Evolutionary conservation across 2,329 filamentous ascomycete species (phyloP).

Genomic region (Sordariomycetes sp.): DNA sequence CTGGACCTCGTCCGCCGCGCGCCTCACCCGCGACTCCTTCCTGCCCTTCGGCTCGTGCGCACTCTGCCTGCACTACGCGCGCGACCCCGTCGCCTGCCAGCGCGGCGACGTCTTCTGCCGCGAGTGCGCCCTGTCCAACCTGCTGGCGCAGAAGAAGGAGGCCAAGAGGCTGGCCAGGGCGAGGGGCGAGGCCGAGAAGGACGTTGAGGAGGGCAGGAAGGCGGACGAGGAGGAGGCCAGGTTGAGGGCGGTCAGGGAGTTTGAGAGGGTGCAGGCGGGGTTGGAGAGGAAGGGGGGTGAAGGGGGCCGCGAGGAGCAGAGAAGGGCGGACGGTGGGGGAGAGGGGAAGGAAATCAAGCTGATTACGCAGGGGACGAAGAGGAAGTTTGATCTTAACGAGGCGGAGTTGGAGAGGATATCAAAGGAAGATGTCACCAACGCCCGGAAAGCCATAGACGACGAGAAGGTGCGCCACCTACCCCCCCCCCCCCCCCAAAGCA

Average conservation of each 20-base stretch:
- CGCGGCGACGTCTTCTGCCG: slow-evolving; percentile 89
- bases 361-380: slow-evolving; percentile 33
- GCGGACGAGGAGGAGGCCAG: slow-evolving; percentile 59
- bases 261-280: slow-evolving; percentile 76
- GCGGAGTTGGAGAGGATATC: slow-evolving; percentile 64
- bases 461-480: slow-evolving; percentile 39
- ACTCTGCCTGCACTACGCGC: slow-evolving; percentile 72
- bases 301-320: slow-evolving; percentile 15
- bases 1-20: slow-evolving; percentile 76
- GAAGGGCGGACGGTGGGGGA: slow-evolving; percentile 8
- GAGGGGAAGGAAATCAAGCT: not conserved
- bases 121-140: slow-evolving; percentile 83
- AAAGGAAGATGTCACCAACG: slow-evolving; percentile 56
- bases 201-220: slow-evolving; percentile 29
- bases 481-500: not conserved
- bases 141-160: slow-evolving; percentile 86
- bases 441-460: slow-evolving; percentile 58
- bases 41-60: slow-evolving; percentile 83
- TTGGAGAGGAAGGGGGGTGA: slow-evolving; percentile 18
- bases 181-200: slow-evolving; percentile 33
- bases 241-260: slow-evolving; percentile 64
- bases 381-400: slow-evolving; percentile 62
- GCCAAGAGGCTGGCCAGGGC: slow-evolving; percentile 70
- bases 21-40: slow-evolving; percentile 82
- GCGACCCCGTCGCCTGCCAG: slow-evolving; percentile 72